phyloP scores from a whole-genome alignment of 1,284 basidiomycete genomes.

The Microbotryomycetes sp. region DNA sequence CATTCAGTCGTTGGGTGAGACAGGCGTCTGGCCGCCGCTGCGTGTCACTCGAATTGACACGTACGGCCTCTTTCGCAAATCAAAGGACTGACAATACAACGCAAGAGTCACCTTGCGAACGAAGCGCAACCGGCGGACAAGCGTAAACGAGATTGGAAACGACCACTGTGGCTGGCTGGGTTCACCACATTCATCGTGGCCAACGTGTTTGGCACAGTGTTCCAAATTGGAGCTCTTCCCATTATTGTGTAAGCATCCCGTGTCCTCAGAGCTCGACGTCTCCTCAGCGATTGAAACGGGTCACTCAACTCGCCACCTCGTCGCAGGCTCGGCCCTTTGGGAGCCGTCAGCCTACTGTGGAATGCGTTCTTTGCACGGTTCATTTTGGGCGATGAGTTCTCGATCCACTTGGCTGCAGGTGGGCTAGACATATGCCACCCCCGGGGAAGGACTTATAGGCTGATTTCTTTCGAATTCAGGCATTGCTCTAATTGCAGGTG shows the following conservation, averaged over 20 bases:
- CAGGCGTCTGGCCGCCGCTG: constrained; percentile 2
- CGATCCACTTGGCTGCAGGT: constrained; percentile 69
- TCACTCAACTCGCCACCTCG: background rate
- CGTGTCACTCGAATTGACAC: background rate
- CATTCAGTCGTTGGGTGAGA: constrained; percentile 69
- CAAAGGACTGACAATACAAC: constrained; percentile 77
- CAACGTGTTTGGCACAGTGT: constrained; percentile 78
- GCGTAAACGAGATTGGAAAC: constrained; percentile 62
- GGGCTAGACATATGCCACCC: background rate
- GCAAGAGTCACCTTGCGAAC: constrained; percentile 87
- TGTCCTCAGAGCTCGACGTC: background rate
- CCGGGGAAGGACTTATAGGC: no score
- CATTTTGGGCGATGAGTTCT: constrained; percentile 79
- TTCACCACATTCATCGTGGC: constrained; percentile 58
- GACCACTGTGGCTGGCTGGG: constrained; percentile 80
- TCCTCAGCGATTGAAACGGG: background rate
- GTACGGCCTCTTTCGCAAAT: background rate
- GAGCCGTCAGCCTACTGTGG: constrained; percentile 77
- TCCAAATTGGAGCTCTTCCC: constrained; percentile 89
- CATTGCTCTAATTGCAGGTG: constrained; percentile 77
- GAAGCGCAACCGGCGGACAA: constrained; percentile 60
- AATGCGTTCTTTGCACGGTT: constrained; percentile 87
- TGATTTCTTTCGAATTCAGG: no score
- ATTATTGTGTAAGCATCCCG: constrained; percentile 63
- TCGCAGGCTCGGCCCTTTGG: constrained; percentile 56